Base-by-base conservation (phyloP, 495 filamentous ascomycete species). In the Aspergillus olivimuriae region DNA sequence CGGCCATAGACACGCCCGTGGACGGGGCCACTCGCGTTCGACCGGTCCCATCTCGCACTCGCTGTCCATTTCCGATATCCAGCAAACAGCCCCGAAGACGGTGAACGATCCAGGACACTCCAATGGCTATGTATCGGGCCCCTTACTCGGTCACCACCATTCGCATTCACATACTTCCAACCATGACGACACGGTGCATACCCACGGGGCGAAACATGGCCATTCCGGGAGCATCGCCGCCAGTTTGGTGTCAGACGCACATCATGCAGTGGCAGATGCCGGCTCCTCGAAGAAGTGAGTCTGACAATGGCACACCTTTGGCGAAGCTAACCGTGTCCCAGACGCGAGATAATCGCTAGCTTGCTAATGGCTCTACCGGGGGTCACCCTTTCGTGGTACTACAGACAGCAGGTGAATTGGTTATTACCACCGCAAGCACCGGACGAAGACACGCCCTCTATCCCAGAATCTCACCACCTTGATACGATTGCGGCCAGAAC, bases 351-450 rank as follows among this genome's bases (percentile, higher is more conserved):
- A 5, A 4, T 63, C 5, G 53, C 58, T 11, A 61, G 66, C 18
- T 31, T 60, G 16, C 35, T 70, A 0, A 50, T 63, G 1, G 54
- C 63, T 4, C 43, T 69, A 34, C 69, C 69, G 11, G 71, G 67
- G 69, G 55, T 70, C 28, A 55, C 52, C 8, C 28, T 70, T 3
- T 71, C 67, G 8, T 73, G 69, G 69, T 70, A 63, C 23, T 53
- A 61, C 16, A 52, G 55, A 33, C 53, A 57, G 17, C 60, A 57
- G 44, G 51, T 54, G 15, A 48, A 61, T 39, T 55, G 48, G 45
- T 41, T 30, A 15, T 43, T 22, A 15, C 19, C 16, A 4, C n/a
- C 24, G 35, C 24, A 34, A 3, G 16, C 41, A 20, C 19, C 23
- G 11, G 30, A 34, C 23, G 46, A 55, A 10, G 33, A 38, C 4